These are phyloP conservation scores for Tricholoma sp. DNA, from an alignment of 768 basidiomycete species.

Conservation along the genomic window DNA sequence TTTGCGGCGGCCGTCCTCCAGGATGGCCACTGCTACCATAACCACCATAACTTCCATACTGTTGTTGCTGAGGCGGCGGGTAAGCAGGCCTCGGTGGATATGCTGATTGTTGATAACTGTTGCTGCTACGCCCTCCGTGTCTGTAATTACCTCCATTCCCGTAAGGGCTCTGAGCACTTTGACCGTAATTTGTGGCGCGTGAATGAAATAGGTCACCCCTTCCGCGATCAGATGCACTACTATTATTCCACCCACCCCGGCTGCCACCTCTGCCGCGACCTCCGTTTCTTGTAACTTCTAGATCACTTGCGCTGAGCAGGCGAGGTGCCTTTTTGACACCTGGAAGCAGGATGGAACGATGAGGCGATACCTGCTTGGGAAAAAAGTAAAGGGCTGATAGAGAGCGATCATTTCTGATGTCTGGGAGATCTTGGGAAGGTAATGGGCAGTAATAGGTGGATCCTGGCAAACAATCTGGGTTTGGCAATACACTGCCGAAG, in stretches of 20 bases:
- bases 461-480: constrained; percentile 87
- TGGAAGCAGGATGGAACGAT: constrained; percentile 77
- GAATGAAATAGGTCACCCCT: constrained; percentile 46
- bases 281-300: constrained; percentile 60
- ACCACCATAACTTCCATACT: constrained; percentile 30
- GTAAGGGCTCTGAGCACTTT: constrained; percentile 19
- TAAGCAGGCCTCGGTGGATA: constrained; percentile 28
- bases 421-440: constrained; percentile 50
- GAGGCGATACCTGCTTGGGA: constrained; percentile 81
- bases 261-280: constrained; percentile 43
- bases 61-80: constrained; percentile 18
- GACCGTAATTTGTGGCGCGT: constrained; percentile 33
- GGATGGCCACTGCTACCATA: constrained; percentile 14
- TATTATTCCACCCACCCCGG: constrained; percentile 27
- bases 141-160: constrained; percentile 22
- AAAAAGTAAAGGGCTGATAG: constrained; percentile 86
- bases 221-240: constrained; percentile 26
- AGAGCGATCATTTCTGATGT: constrained; percentile 84
- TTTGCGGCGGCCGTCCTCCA: constrained; percentile 16
- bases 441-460: constrained; percentile 85
- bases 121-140: constrained; percentile 28
- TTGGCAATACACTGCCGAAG: constrained; percentile 72
- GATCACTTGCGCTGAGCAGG: constrained; percentile 62
- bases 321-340: constrained; percentile 58
- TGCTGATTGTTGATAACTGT: constrained; percentile 29